Percentiles rank a stretch among this genome's conserved stretches.
Conservation (phyloP, 2,329 filamentous ascomycete genomes). For the Penicillium crustosum region DNA sequence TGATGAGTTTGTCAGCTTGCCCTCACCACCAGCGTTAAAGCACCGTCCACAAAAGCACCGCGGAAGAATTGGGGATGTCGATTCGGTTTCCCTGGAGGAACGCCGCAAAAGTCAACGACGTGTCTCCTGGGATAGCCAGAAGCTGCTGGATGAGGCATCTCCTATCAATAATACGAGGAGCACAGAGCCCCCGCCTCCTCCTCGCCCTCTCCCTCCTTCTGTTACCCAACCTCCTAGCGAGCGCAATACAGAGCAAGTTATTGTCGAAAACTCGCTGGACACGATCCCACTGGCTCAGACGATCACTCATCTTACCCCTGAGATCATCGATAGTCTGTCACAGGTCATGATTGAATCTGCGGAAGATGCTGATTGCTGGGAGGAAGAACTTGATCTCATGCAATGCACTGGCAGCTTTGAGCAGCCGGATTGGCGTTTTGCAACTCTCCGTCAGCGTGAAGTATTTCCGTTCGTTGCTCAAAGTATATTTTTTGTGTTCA, state of each 20-base stretch:
- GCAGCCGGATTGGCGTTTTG: conserved; percentile 39
- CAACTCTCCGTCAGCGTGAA: conserved; percentile 38
- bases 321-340: conserved; percentile 40
- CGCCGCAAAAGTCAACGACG: conserved; percentile 33
- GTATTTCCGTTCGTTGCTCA: conserved; percentile 46
- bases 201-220: conserved; percentile 10
- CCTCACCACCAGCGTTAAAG: conserved; percentile 42
- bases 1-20: conserved; percentile 30
- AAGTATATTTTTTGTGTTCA: conserved; percentile 47
- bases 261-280: conserved; percentile 13
- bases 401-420: conserved; percentile 39
- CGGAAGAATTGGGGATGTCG: conserved; percentile 29
- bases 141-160: conserved; percentile 32
- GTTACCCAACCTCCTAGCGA: conserved; percentile 23
- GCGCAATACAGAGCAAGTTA: conserved; percentile 16
- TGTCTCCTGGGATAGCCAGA: conserved; percentile 43
- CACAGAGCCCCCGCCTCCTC: not conserved
- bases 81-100: conserved; percentile 19
- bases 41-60: conserved; percentile 43
- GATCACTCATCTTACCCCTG: conserved; percentile 37
- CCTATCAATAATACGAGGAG: conserved; percentile 14
- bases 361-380: conserved; percentile 41
- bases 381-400: conserved; percentile 39
- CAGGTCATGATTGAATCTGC: conserved; percentile 38
- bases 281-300: conserved; percentile 30